Base-by-base conservation (phyloP, 2,329 filamentous ascomycete genomes). In the Lecanoromycetidae sp. region DNA sequence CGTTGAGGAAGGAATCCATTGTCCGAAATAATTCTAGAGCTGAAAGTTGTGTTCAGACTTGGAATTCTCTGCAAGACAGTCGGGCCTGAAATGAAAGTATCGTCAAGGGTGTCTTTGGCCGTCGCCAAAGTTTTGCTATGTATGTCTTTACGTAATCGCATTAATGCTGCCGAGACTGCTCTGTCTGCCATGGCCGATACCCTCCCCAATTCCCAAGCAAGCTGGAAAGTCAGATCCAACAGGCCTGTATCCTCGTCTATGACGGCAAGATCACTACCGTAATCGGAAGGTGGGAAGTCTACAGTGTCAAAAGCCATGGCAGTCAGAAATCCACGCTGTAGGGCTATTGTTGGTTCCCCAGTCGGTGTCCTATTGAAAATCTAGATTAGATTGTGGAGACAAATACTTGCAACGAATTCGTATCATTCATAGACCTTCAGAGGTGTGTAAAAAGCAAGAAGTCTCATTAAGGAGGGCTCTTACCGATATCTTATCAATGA, bases 261-360 rank as follows among this genome's bases (percentile, higher is more conserved):
- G 5, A 43, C 23, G 9, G 39, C 39, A 5, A 43, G 20, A 30
- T 43, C 39, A 13, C 20, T 43, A 8, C 39, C 39, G 23, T 30
- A 29, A 17, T 43, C 26, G 23, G 39, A 43, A 5, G 39, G 39
- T 30, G 39, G 39, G 13, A 43, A 32, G 19, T 43, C 39, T 9
- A 10, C 9, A 43, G 23, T 5, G 5, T 30, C 12, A 8, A 17
- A 12, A 6, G 27, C 20, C 5, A 8, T 43, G 5, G 39, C 22
- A 6, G 9, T 30, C 10, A 43, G 27, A 19, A 20, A 5, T 5
- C 39, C n/a, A n/a, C 39, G 8, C n/a, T 27, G 10, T 8, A 43
- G 5, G 12, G 23, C 22, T 5, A 30, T 30, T 5, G 22, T 15
- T 5, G 17, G 9, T 20, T 43, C 39, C 13, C 39, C 39, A 9